Base-by-base conservation (phyloP, 1,139 yeast genomes). In the Sugiyamaella grinbergsii region DNA sequence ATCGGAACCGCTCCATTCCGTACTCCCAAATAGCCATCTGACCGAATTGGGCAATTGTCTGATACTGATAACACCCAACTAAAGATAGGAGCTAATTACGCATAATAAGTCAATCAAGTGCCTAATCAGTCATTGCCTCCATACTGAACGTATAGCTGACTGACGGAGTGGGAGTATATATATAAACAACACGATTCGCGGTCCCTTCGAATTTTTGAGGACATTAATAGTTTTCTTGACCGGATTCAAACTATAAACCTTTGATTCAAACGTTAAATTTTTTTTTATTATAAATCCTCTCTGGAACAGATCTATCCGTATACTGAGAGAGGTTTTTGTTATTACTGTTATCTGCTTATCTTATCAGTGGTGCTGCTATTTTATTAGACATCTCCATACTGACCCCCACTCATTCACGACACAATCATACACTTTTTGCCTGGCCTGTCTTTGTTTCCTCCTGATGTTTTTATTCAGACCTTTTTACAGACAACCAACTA, bases 171-270 rank as follows among this genome's bases (percentile, higher is more conserved):
- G n/a, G n/a, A n/a, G n/a, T n/a, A n/a, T 18, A 29, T 40, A 40
- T 40, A 40, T 40, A 40, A 40, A 40, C 43, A 40, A 40, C 43
- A 38, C 42, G 42, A 38, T 38, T 38, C 32, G 42, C 42, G 32
- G 32, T n/a, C 18, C n/a, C n/a, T n/a, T n/a, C n/a, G n/a, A n/a
- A n/a, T n/a, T n/a, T n/a, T n/a, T n/a, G n/a, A n/a, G n/a, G n/a
- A n/a, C n/a, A n/a, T n/a, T n/a, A n/a, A n/a, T n/a, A n/a, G n/a
- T n/a, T n/a, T n/a, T n/a, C n/a, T n/a, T n/a, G n/a, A n/a, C n/a
- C n/a, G n/a, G n/a, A n/a, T n/a, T n/a, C n/a, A n/a, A n/a, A n/a
- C n/a, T n/a, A n/a, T n/a, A n/a, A n/a, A n/a, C n/a, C n/a, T n/a
- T n/a, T n/a, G n/a, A n/a, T n/a, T n/a, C n/a, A n/a, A n/a, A n/a